These are phyloP conservation scores for Rhizopogon rudus DNA, from an alignment of 768 basidiomycete species.

Conservation along the genomic window DNA sequence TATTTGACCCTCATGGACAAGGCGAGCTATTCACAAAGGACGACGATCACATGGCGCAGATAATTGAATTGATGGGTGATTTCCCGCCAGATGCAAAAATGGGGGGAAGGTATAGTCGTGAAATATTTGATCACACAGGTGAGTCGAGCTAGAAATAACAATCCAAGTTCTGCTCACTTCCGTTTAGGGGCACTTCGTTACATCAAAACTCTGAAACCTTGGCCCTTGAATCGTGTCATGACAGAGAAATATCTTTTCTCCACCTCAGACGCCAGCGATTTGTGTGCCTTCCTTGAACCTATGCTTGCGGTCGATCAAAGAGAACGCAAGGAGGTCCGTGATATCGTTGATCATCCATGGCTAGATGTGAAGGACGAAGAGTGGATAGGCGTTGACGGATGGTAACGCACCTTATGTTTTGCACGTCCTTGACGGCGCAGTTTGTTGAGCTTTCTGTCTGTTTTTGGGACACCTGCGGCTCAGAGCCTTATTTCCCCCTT, in stretches of 20 bases:
- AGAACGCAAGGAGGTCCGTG: conserved; percentile 63
- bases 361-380: conserved; percentile 37
- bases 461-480: conserved; percentile 8
- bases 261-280: conserved; percentile 46
- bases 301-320: conserved; percentile 73
- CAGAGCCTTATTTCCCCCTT: conserved; percentile 2
- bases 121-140: conserved; percentile 78
- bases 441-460: background rate
- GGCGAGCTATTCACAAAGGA: conserved; percentile 84
- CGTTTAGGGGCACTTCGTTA: conserved; percentile 59
- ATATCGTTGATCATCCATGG: conserved; percentile 77
- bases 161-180: conserved; percentile 7
- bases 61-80: conserved; percentile 87
- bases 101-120: conserved; percentile 79
- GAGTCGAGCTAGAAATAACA: conserved; percentile 15
- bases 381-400: conserved; percentile 21
- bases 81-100: conserved; percentile 68
- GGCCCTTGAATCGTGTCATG: conserved; percentile 83
- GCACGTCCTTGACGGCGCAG: background rate
- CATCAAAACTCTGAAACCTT: conserved; percentile 69
- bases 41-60: conserved; percentile 95
- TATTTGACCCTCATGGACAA: conserved; percentile 87
- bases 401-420: conserved; percentile 16
- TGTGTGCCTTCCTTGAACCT: conserved; percentile 68
- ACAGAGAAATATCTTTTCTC: conserved; percentile 81